phyloP scores from a whole-genome alignment of 1,284 basidiomycete genomes.

The Somion occarium region DNA sequence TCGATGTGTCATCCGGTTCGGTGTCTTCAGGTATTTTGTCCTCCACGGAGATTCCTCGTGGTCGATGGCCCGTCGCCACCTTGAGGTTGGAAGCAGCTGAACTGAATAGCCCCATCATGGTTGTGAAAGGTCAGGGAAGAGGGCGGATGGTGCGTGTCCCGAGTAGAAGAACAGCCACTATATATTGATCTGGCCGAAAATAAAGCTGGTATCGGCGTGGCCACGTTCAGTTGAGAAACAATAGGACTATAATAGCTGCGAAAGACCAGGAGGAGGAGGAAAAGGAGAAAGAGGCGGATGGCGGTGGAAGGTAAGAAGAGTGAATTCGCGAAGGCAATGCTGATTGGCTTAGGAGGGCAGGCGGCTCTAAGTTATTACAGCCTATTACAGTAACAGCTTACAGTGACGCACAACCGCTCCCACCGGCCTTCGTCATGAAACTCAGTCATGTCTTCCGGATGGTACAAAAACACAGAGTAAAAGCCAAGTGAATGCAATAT shows the following conservation, averaged over 20 bases:
- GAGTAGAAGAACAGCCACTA: neutral
- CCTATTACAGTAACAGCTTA: neutral
- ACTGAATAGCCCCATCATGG: slow-evolving; percentile 76
- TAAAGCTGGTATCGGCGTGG: neutral
- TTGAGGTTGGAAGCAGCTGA: slow-evolving; percentile 56
- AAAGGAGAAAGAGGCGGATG: neutral
- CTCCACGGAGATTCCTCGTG: slow-evolving; percentile 49
- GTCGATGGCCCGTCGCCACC: slow-evolving; percentile 35
- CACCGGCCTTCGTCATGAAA: neutral
- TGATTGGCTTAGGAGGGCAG: too few species aligned
- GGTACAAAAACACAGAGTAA: neutral
- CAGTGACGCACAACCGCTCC: neutral
- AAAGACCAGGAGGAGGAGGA: too few species aligned
- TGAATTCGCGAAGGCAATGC: neutral
- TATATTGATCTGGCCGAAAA: neutral
- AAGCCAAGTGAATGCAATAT: too few species aligned
- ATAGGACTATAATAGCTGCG: neutral
- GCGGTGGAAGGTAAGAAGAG: neutral
- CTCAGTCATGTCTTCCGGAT: neutral
- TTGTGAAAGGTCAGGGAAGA: slow-evolving; percentile 13
- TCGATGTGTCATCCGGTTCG: slow-evolving; percentile 79
- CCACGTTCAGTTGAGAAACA: neutral
- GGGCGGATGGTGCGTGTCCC: neutral
- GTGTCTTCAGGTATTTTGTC: slow-evolving; percentile 73
- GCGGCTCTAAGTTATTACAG: too few species aligned